phyloP scores from a whole-genome alignment of 2,329 filamentous ascomycete species.

The Piedraia hortae region DNA sequence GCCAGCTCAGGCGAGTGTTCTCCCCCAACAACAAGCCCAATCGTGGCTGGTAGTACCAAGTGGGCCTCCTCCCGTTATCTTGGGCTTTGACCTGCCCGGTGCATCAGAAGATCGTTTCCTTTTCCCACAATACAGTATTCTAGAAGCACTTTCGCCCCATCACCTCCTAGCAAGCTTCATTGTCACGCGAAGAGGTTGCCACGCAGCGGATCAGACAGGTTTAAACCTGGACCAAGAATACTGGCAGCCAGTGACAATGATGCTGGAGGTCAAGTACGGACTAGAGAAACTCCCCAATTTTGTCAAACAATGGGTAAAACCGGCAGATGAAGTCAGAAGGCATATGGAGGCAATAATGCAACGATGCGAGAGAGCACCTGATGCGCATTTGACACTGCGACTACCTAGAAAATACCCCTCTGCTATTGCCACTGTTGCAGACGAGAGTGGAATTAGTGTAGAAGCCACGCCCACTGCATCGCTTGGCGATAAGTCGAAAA shows the following conservation, averaged over 20 bases:
- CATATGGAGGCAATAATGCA: conserved; percentile 31
- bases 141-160: conserved; percentile 30
- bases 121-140: conserved; percentile 51
- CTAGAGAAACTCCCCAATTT: conserved; percentile 26
- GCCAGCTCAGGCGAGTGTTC: conserved; percentile 2
- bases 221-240: conserved; percentile 29
- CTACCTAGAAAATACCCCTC: conserved; percentile 18
- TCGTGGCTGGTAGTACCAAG: conserved; percentile 3
- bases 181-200: conserved; percentile 43
- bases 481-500: conserved; percentile 4
- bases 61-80: conserved; percentile 26
- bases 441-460: conserved; percentile 5
- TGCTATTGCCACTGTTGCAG: conserved; percentile 4
- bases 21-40: conserved; percentile 2
- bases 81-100: conserved; percentile 31
- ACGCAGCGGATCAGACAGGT: conserved; percentile 14
- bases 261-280: conserved; percentile 25
- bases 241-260: conserved; percentile 43
- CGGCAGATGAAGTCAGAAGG: conserved; percentile 23
- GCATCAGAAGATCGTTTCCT: conserved; percentile 47
- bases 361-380: conserved; percentile 25
- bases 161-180: conserved; percentile 50
- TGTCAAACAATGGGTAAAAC: conserved; percentile 27
- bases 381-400: conserved; percentile 27
- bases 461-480: conserved; percentile 5